Evolutionary conservation across 2,329 filamentous ascomycete genomes (phyloP).

Genomic region (Pseudogymnoascus sp.): DNA sequence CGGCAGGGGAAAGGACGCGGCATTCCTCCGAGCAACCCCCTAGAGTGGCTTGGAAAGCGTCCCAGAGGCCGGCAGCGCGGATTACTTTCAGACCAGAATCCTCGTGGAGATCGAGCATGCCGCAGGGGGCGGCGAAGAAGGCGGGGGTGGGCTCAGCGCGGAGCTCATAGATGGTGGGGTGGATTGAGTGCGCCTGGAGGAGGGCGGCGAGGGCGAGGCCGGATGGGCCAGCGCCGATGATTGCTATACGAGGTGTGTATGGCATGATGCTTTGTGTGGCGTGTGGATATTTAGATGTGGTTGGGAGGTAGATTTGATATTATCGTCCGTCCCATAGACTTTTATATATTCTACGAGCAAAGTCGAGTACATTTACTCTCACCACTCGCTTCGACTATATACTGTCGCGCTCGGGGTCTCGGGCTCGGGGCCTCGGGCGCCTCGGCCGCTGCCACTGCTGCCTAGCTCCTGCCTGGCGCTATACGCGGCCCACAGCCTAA

Average conservation of each 20-base stretch:
- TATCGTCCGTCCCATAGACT: background rate
- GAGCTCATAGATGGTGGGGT: slow-evolving; percentile 32
- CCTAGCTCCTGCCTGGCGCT: slow-evolving; percentile 34
- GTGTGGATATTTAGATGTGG: background rate
- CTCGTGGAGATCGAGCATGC: slow-evolving; percentile 44
- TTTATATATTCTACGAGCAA: background rate
- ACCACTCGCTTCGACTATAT: background rate
- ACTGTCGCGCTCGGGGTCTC: background rate
- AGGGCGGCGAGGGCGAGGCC: slow-evolving; percentile 42
- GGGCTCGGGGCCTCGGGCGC: background rate
- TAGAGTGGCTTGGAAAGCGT: slow-evolving; percentile 36
- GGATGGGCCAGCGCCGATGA: slow-evolving; percentile 39
- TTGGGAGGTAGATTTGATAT: background rate
- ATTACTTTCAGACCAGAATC: slow-evolving; percentile 39
- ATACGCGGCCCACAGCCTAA: slow-evolving; percentile 26
- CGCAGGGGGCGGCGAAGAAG: slow-evolving; percentile 28
- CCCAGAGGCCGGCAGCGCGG: slow-evolving; percentile 36
- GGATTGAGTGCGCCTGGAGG: slow-evolving; percentile 34
- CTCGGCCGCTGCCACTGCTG: background rate
- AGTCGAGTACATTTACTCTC: too few relatives aligned
- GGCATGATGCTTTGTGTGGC: background rate
- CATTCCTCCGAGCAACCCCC: slow-evolving; percentile 36
- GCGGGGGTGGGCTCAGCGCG: slow-evolving; percentile 24
- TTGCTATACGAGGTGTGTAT: slow-evolving; percentile 31
- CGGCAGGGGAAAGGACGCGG: slow-evolving; percentile 30